Evolutionary conservation across 352 stramenopile genomes (phyloP).

Genomic region (Globisporangium takayamanum): DNA sequence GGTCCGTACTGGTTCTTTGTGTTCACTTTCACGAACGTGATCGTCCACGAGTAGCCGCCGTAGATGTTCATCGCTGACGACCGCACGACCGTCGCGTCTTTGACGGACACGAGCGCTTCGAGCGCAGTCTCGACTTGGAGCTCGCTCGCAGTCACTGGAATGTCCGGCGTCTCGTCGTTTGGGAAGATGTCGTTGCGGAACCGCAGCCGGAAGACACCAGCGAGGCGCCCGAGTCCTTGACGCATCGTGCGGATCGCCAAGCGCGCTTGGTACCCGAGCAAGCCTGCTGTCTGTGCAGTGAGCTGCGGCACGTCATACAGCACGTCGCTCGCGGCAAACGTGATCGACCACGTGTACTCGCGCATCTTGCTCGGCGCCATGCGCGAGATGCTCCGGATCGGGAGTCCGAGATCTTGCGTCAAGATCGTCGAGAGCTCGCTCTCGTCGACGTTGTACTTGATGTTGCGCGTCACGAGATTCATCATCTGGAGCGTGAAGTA

Average conservation of each 20-base stretch:
- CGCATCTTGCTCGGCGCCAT: slow-evolving; percentile 29
- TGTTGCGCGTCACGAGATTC: slow-evolving; percentile 54
- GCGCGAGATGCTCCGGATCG: slow-evolving; percentile 47
- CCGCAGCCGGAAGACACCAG: slow-evolving; percentile 56
- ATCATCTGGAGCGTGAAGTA: slow-evolving; percentile 61
- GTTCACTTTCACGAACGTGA: slow-evolving; percentile 80
- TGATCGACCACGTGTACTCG: slow-evolving; percentile 71
- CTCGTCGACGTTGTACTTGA: slow-evolving; percentile 55
- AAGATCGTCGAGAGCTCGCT: slow-evolving; percentile 51
- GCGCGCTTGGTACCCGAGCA: slow-evolving; percentile 52
- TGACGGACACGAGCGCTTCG: slow-evolving; percentile 66
- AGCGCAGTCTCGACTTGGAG: slow-evolving; percentile 45
- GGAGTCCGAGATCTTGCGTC: slow-evolving; percentile 51
- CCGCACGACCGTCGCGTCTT: slow-evolving; percentile 50
- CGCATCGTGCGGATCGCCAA: slow-evolving; percentile 43
- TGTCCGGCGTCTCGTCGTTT: slow-evolving; percentile 62
- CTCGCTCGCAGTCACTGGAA: slow-evolving; percentile 52
- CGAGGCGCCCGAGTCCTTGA: slow-evolving; percentile 57
- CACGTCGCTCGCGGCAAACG: slow-evolving; percentile 55
- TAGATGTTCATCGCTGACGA: slow-evolving; percentile 64
- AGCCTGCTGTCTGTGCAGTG: slow-evolving; percentile 33
- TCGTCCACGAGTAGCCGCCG: slow-evolving; percentile 79
- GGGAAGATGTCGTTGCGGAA: slow-evolving; percentile 74
- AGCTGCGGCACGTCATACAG: slow-evolving; percentile 61
- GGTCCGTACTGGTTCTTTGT: slow-evolving; percentile 67